These are phyloP conservation scores for Boechera retrofracta DNA, from an alignment of 345 rosid genomes.

Conservation along the genomic window DNA sequence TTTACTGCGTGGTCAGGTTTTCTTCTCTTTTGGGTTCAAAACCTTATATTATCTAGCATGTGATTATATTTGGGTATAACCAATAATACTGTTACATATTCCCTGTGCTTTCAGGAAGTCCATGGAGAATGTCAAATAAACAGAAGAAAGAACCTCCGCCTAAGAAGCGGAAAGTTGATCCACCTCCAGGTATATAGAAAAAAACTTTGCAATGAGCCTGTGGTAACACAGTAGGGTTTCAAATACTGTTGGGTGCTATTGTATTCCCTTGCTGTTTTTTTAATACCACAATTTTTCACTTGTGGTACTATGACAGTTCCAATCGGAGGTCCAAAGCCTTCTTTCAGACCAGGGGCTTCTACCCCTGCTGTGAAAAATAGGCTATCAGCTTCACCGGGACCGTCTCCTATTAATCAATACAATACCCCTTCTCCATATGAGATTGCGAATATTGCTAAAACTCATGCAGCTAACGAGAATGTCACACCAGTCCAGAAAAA, in stretches of 20 bases:
- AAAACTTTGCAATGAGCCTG: conserved; percentile 24
- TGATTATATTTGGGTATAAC: conserved; percentile 10
- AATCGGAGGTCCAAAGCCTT: conserved; percentile 53
- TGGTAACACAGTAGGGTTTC: conserved; percentile 24
- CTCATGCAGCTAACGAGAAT: conserved; percentile 51
- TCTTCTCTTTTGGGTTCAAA: conserved; percentile 27
- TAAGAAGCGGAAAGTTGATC: conserved; percentile 84
- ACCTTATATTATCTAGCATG: conserved; percentile 22
- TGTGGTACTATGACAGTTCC: conserved; percentile 37
- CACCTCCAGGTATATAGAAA: conserved; percentile 64
- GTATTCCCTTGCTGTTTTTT: conserved; percentile 17
- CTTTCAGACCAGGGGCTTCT: conserved; percentile 60
- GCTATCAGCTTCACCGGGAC: conserved; percentile 72
- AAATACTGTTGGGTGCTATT: conserved; percentile 35
- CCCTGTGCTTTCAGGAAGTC: conserved; percentile 62
- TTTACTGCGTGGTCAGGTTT: conserved; percentile 25
- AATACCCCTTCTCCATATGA: conserved; percentile 59
- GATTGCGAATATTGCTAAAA: conserved; percentile 55
- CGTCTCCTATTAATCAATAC: conserved; percentile 64
- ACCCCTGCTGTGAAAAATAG: conserved; percentile 56
- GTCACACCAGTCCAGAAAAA: conserved; percentile 46
- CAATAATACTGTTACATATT: conserved; percentile 28
- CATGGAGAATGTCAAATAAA: conserved; percentile 67
- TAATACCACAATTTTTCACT: not conserved
- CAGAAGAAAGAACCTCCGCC: conserved; percentile 76